Percentiles rank a stretch among this genome's conserved stretches.
Evolutionary conservation across 768 basidiomycete genomes (phyloP).

Genomic region (Leccinum arenicola): DNA sequence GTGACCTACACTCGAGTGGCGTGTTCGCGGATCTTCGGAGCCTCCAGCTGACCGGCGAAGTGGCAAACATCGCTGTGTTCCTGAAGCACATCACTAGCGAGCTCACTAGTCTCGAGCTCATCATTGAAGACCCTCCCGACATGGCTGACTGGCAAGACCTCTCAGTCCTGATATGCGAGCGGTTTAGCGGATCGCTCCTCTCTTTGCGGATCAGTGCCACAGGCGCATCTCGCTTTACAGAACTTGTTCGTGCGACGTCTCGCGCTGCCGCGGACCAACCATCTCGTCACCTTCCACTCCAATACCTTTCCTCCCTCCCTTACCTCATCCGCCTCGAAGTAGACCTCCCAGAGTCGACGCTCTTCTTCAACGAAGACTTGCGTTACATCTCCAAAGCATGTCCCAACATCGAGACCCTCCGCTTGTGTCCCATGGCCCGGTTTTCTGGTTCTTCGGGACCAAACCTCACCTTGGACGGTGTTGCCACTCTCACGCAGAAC

Average conservation of each 20-base stretch:
- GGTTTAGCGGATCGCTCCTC: constrained; percentile 57
- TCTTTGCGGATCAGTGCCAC: constrained; percentile 62
- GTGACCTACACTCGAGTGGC: constrained; percentile 52
- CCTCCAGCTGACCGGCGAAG: constrained; percentile 68
- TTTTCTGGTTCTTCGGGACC: constrained; percentile 53
- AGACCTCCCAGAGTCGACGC: constrained; percentile 73
- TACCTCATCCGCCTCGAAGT: constrained; percentile 63
- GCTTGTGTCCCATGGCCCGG: constrained; percentile 64
- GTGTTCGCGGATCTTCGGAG: constrained; percentile 58
- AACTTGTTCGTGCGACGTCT: constrained; percentile 75
- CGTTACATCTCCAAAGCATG: constrained; percentile 55
- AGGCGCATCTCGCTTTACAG: constrained; percentile 73
- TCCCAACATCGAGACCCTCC: constrained; percentile 66
- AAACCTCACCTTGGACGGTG: constrained; percentile 62
- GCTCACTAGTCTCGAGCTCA: constrained; percentile 67
- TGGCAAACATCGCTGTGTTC: constrained; percentile 68
- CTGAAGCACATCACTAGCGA: constrained; percentile 63
- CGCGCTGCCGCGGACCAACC: constrained; percentile 55
- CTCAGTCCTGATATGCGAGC: constrained; percentile 57
- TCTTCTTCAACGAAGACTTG: constrained; percentile 63
- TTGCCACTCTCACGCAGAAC: constrained; percentile 52
- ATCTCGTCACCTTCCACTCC: constrained; percentile 58
- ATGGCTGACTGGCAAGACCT: constrained; percentile 75
- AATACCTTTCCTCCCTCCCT: constrained; percentile 52
- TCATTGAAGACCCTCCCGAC: constrained; percentile 78